Evolutionary conservation across 2,329 filamentous ascomycete species (phyloP), one percentile per base, ranked within the genome.

Genomic region (Fusarium coffeatum): DNA sequence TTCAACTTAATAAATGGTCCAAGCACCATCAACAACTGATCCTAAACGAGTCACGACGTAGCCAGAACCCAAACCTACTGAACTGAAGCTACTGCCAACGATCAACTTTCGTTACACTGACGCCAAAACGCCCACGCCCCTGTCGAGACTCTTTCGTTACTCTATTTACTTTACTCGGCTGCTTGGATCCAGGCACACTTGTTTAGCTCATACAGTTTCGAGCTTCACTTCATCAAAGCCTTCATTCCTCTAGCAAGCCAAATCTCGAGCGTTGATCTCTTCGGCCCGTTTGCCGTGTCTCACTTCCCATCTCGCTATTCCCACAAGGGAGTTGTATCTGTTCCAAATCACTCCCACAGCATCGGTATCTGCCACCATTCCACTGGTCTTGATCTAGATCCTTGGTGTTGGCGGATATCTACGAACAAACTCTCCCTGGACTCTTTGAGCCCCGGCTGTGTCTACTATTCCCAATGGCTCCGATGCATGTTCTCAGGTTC

Each of bases 401-500:
- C 61, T 53, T 47, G 37, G 57, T 55, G 40, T 48, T 46, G 41
- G 45, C 37, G 43, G 34, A 37, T 22, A 54, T 49, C 37, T 37
- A 45, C 11, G 16, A 40, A 32, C 25, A 22, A 12, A 53, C 60
- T 62, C 62, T 56, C 46, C 55, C 54, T 48, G 16, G 20, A 32
- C 27, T 47, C 23, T 34, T 50, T 37, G 34, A 37, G 34, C 34
- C 34, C 18, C 3, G 22, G 48, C 43, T 64, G 47, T 49, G 47
- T 27, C 43, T 55, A 20, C 12, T 22, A 8, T 46, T 18, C 48
- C 53, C 47, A 41, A 80, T 79, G 78, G 51, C 72, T 18, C 47
- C 68, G 13, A 51, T 48, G 37, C 72, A 70, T 55, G 82, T 93
- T 63, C 80, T 92, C 56, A 86, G 87, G 66, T 82, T 93, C 68